Percentiles rank a stretch among this genome's conserved stretches.
Evolutionary conservation across 1,284 basidiomycete species (phyloP).

Genomic region (Hypsizygus ulmarius): DNA sequence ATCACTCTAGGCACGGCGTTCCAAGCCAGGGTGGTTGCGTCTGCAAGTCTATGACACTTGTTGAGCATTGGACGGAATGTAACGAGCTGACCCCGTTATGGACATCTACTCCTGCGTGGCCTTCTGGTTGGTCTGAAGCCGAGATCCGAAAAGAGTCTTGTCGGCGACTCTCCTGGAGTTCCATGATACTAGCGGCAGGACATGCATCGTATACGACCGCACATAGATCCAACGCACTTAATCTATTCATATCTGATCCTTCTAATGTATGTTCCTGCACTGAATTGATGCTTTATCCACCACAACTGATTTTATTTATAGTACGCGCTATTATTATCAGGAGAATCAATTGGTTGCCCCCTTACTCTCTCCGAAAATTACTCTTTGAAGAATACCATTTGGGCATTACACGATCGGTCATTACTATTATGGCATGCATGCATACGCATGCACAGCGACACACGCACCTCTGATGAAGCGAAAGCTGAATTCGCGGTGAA

Average conservation of each 20-base stretch:
- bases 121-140: constrained; percentile 50
- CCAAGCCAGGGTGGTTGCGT: constrained; percentile 40
- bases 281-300: not conserved
- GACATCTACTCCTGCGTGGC: constrained; percentile 64
- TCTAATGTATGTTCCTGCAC: constrained; percentile 55
- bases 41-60: constrained; percentile 55
- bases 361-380: constrained; percentile 27
- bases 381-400: constrained; percentile 61
- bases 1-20: constrained; percentile 14
- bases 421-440: constrained; percentile 74
- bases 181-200: constrained; percentile 58
- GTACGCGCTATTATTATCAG: constrained; percentile 70
- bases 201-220: constrained; percentile 62
- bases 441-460: constrained; percentile 52
- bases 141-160: constrained; percentile 70
- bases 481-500: constrained; percentile 61
- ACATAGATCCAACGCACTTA: constrained; percentile 35
- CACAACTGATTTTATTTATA: constrained; percentile 26
- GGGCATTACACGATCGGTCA: constrained; percentile 67
- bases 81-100: constrained; percentile 59
- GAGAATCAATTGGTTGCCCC: constrained; percentile 50
- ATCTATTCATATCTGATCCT: constrained; percentile 62
- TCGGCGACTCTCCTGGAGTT: constrained; percentile 71
- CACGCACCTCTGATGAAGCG: constrained; percentile 39
- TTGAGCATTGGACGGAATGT: constrained; percentile 45